Percentiles rank a stretch among this genome's conserved stretches.
These are phyloP conservation scores for Saccharomycopsis vini DNA, from an alignment of 805 yeast genomes.

Conservation along the genomic window DNA sequence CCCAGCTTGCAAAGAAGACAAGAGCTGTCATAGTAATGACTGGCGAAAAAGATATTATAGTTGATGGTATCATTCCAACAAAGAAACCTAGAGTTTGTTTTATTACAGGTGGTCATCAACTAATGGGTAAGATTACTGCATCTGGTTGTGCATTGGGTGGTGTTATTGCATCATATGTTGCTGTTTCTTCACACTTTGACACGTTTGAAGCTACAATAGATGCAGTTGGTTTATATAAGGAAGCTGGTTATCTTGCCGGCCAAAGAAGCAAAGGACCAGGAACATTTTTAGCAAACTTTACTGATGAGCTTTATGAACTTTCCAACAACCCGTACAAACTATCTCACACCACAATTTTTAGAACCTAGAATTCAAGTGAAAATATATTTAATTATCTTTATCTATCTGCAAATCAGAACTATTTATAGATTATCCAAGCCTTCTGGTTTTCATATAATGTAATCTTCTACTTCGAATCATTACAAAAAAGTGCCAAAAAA, in stretches of 20 bases:
- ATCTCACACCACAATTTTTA: not conserved
- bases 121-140: slow-evolving; percentile 69
- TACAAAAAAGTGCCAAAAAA: no score
- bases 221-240: slow-evolving; percentile 51
- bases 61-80: slow-evolving; percentile 32
- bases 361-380: not conserved
- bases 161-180: slow-evolving; percentile 49
- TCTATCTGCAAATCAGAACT: no score
- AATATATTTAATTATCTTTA: no score
- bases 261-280: slow-evolving; percentile 41
- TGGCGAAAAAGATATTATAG: slow-evolving; percentile 48
- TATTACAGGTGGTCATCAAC: slow-evolving; percentile 47
- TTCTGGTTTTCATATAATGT: no score
- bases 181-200: slow-evolving; percentile 32
- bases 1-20: slow-evolving; percentile 39
- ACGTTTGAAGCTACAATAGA: slow-evolving; percentile 39
- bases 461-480: no score
- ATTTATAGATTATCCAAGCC: no score
- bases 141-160: slow-evolving; percentile 81
- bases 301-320: slow-evolving; percentile 32
- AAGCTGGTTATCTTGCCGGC: slow-evolving; percentile 52
- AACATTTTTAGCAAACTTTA: slow-evolving; percentile 36
- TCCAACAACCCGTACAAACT: not conserved
- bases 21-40: slow-evolving; percentile 62
- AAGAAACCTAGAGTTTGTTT: slow-evolving; percentile 20